Conservation (phyloP, 768 basidiomycete genomes). For the Xerocomellus intermedius region DNA sequence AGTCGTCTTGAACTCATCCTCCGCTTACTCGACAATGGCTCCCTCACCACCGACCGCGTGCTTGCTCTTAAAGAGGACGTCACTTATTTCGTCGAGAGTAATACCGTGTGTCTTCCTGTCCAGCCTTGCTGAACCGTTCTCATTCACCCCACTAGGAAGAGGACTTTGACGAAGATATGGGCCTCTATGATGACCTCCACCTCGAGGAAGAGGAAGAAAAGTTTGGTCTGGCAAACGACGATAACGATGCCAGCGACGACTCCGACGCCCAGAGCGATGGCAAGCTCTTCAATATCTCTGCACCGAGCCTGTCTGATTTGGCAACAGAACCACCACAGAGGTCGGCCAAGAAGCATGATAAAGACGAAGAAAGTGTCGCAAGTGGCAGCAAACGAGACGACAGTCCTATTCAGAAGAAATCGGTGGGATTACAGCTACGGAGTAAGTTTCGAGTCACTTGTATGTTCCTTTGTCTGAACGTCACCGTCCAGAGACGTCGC, state of each 20-base stretch:
- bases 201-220: constrained; percentile 97
- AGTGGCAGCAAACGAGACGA: constrained; percentile 70
- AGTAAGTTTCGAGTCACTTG: constrained; percentile 50
- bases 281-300: constrained; percentile 22
- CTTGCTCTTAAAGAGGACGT: constrained; percentile 89
- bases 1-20: constrained; percentile 89
- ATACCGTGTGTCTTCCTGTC: constrained; percentile 64
- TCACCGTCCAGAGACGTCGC: constrained; percentile 56
- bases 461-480: constrained; percentile 13
- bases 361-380: constrained; percentile 72
- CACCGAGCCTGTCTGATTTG: not conserved
- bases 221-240: constrained; percentile 70
- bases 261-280: constrained; percentile 77
- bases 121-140: constrained; percentile 12
- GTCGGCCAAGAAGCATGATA: constrained; percentile 66
- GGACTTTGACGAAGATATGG: constrained; percentile 95
- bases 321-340: constrained; percentile 60
- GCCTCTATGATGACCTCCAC: constrained; percentile 96
- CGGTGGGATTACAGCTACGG: constrained; percentile 61
- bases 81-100: constrained; percentile 92
- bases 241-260: constrained; percentile 72
- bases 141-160: constrained; percentile 66
- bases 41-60: constrained; percentile 79
- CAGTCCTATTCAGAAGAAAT: constrained; percentile 81
- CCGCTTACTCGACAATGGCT: constrained; percentile 91